These are phyloP conservation scores for Postia placenta DNA, from an alignment of 768 basidiomycete genomes.

Conservation along the genomic window DNA sequence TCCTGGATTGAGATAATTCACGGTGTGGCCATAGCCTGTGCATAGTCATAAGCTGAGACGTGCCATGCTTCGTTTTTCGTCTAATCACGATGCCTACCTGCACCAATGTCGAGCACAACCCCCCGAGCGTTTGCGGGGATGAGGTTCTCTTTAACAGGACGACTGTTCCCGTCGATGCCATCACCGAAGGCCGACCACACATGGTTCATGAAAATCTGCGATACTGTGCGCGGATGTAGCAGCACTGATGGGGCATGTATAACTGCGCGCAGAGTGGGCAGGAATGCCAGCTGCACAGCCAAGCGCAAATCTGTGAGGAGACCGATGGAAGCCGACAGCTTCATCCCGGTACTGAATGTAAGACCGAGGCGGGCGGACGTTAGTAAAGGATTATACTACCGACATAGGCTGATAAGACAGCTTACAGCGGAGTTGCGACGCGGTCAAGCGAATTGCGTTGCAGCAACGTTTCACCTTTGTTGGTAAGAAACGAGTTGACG, in stretches of 20 bases:
- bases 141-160: conserved; percentile 37
- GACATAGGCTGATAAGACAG: too few species aligned
- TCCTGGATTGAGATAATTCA: conserved; percentile 49
- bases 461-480: too few species aligned
- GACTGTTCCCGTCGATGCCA: conserved; percentile 37
- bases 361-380: too few species aligned
- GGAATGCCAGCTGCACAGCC: conserved; percentile 31
- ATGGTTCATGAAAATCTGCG: conserved; percentile 50
- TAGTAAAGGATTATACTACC: too few species aligned
- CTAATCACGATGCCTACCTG: conserved; percentile 34
- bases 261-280: conserved; percentile 41
- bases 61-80: neutral
- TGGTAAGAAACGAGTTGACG: too few species aligned
- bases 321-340: conserved; percentile 36
- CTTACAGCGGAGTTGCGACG: too few species aligned
- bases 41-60: neutral
- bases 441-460: too few species aligned
- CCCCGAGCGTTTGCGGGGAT: conserved; percentile 52
- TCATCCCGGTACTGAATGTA: too few species aligned
- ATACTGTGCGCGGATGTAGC: conserved; percentile 38
- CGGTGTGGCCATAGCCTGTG: conserved; percentile 60
- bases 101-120: conserved; percentile 61
- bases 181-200: conserved; percentile 50
- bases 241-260: conserved; percentile 37
- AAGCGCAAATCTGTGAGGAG: conserved; percentile 37